A percentile compares a stretch with the other conserved stretches of the same genome.
phyloP scores from a whole-genome alignment of 352 stramenopile species.

The Phytophthora constricta region DNA sequence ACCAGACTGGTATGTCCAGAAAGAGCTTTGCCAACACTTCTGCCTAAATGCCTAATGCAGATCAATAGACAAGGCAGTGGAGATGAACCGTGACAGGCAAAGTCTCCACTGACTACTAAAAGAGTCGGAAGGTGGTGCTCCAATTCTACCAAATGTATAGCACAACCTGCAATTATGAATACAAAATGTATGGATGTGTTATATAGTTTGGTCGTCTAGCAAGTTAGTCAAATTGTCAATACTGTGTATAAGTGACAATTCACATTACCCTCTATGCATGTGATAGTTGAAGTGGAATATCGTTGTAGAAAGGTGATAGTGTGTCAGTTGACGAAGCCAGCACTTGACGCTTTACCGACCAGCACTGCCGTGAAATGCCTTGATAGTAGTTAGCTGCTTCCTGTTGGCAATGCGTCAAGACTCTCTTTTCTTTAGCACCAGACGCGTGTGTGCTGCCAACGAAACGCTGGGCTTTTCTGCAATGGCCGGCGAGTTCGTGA shows the following conservation, averaged over 20 bases:
- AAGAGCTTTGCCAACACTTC: background rate
- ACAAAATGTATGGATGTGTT: too few species aligned
- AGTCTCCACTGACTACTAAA: conserved; percentile 28
- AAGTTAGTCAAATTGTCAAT: too few species aligned
- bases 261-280: background rate
- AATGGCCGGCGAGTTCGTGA: background rate
- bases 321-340: background rate
- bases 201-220: too few species aligned
- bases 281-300: conserved; percentile 22
- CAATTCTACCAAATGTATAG: too few species aligned
- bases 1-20: background rate
- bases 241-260: too few species aligned
- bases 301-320: too few species aligned
- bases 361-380: too few species aligned
- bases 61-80: too few species aligned
- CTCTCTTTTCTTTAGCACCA: conserved; percentile 16
- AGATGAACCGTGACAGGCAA: conserved; percentile 12
- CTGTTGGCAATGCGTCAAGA: background rate
- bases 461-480: too few species aligned
- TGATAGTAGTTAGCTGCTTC: background rate
- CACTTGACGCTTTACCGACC: too few species aligned
- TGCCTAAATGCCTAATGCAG: conserved; percentile 16
- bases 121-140: conserved; percentile 18
- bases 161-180: too few species aligned
- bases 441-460: conserved; percentile 9